These are phyloP conservation scores for Penicillium argentinense DNA, from an alignment of 495 filamentous ascomycete species.

Conservation along the genomic window DNA sequence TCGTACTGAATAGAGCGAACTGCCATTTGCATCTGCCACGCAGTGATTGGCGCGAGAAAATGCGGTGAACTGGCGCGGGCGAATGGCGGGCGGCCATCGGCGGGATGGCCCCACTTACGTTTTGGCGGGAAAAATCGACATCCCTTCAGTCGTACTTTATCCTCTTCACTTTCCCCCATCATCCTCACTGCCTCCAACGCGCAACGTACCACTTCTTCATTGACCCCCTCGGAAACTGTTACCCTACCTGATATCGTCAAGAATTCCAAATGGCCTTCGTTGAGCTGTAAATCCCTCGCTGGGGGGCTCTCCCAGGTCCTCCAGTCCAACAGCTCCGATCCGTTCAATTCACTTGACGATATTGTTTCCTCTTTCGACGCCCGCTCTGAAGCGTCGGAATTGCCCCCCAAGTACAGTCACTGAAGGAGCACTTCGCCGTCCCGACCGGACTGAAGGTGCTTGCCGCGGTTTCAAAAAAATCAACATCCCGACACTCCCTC, in stretches of 20 bases:
- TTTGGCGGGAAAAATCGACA: conserved; percentile 33
- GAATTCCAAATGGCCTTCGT: conserved; percentile 77
- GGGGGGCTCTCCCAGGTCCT: conserved; percentile 67
- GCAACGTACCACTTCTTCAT: conserved; percentile 8
- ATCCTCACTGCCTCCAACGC: conserved; percentile 22
- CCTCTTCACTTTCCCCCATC: conserved; percentile 33
- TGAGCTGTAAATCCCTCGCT: conserved; percentile 93
- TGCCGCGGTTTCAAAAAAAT: conserved; percentile 28
- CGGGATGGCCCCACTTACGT: conserved; percentile 18
- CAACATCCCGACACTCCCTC: conserved; percentile 9
- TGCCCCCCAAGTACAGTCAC: conserved; percentile 44
- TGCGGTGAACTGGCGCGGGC: conserved; percentile 39
- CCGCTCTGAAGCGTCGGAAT: conserved; percentile 47
- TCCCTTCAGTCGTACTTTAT: conserved; percentile 32
- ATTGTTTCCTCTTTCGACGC: conserved; percentile 60
- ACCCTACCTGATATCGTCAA: conserved; percentile 70
- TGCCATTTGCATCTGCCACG: neutral
- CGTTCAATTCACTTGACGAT: conserved; percentile 74
- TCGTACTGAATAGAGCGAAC: neutral
- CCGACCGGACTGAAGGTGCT: conserved; percentile 42
- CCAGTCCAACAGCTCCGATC: conserved; percentile 78
- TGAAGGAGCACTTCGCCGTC: conserved; percentile 44
- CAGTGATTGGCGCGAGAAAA: conserved; percentile 24
- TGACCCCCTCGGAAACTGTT: conserved; percentile 10
- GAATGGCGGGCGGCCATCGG: conserved; percentile 32